Evolutionary conservation across 495 filamentous ascomycete species (phyloP).

Genomic region (Amorphotheca resinae): DNA sequence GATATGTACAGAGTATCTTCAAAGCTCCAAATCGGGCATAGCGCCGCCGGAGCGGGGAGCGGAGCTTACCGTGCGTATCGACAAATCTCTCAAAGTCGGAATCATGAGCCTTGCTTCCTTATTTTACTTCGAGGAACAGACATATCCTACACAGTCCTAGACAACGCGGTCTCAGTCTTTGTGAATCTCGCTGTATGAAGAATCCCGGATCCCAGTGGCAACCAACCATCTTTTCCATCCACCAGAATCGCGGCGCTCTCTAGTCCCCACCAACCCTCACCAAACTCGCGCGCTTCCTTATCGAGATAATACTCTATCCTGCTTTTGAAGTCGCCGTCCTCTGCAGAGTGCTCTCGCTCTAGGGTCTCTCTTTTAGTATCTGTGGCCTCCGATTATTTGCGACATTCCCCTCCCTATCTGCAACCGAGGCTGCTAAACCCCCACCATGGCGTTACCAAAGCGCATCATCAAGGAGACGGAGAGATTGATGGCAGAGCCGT

Average conservation of each 20-base stretch:
- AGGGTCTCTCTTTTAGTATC: background rate
- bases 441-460: constrained; percentile 60
- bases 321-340: no score
- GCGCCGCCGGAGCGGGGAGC: background rate
- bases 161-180: background rate
- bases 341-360: background rate
- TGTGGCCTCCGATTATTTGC: background rate
- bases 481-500: constrained; percentile 93
- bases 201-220: background rate
- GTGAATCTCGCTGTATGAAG: background rate
- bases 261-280: no score
- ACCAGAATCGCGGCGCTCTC: no score
- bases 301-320: no score
- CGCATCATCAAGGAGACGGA: constrained; percentile 98
- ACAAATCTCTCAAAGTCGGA: background rate
- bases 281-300: no score
- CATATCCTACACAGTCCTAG: background rate
- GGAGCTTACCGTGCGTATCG: background rate
- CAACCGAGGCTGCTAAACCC: background rate
- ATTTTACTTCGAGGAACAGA: background rate
- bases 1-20: no score
- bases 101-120: background rate
- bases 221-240: background rate
- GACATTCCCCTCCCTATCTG: background rate
- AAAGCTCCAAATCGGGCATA: background rate